A percentile compares a stretch with the other conserved stretches of the same genome.
These are phyloP conservation scores for Wickerhamiella kazuoi DNA, from an alignment of 805 yeast genomes.

Conservation along the genomic window DNA sequence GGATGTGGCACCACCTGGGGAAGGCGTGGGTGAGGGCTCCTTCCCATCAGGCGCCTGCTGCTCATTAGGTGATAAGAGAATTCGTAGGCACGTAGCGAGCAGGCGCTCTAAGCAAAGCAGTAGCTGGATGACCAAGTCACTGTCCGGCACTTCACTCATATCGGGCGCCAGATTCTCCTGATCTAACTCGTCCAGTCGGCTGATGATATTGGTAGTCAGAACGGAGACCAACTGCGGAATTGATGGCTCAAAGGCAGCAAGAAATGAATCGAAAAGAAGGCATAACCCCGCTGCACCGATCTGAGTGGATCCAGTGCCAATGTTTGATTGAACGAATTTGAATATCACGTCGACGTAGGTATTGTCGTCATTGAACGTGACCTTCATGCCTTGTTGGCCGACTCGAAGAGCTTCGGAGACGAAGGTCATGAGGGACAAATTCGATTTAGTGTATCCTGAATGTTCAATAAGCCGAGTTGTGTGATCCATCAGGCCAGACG, in stretches of 20 bases:
- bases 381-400: conserved; percentile 1
- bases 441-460: background rate
- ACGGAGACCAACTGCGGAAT: conserved; percentile 40
- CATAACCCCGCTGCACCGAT: conserved; percentile 32
- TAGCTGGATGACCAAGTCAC: conserved; percentile 3
- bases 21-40: conserved; percentile 1
- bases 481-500: background rate
- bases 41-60: conserved; percentile 4
- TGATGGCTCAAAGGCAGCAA: conserved; percentile 33
- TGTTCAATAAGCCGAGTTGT: background rate
- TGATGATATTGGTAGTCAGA: conserved; percentile 14
- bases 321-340: conserved; percentile 33
- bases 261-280: conserved; percentile 32
- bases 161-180: background rate
- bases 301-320: conserved; percentile 29
- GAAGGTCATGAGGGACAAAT: conserved; percentile 4
- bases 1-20: conserved; percentile 18
- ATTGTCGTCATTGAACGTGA: conserved; percentile 4
- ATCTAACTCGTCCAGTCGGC: conserved; percentile 2
- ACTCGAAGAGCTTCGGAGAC: conserved; percentile 1
- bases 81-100: conserved; percentile 3
- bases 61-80: conserved; percentile 3
- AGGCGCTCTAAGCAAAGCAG: conserved; percentile 3
- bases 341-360: conserved; percentile 4
- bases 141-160: background rate